These are phyloP conservation scores for Orychophragmus violaceus DNA, from an alignment of 345 rosid species.

Conservation along the genomic window DNA sequence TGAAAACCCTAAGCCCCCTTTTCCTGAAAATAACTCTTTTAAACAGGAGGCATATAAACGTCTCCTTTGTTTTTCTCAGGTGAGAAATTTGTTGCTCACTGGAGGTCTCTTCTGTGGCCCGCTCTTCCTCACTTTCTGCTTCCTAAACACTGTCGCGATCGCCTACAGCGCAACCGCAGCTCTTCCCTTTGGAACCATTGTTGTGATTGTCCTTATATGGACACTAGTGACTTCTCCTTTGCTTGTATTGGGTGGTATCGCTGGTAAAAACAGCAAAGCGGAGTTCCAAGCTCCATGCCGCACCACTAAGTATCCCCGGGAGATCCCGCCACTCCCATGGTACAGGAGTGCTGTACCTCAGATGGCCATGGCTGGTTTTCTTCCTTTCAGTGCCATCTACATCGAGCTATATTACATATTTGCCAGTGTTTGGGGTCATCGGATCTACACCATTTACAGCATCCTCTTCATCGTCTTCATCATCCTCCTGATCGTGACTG, in stretches of 20 bases:
- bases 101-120: slow-evolving; percentile 59
- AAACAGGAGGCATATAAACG: too few relatives aligned
- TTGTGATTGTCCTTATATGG: slow-evolving; percentile 56
- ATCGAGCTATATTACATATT: slow-evolving; percentile 59
- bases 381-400: slow-evolving; percentile 62
- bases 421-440: slow-evolving; percentile 62
- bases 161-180: slow-evolving; percentile 52
- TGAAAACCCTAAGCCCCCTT: neutral
- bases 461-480: slow-evolving; percentile 57
- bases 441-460: slow-evolving; percentile 59
- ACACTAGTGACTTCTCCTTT: slow-evolving; percentile 47
- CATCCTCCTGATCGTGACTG: slow-evolving; percentile 56
- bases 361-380: slow-evolving; percentile 63
- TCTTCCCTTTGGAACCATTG: slow-evolving; percentile 48
- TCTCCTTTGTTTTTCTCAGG: slow-evolving; percentile 31
- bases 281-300: slow-evolving; percentile 59
- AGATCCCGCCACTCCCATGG: slow-evolving; percentile 53
- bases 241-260: slow-evolving; percentile 44
- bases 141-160: slow-evolving; percentile 55
- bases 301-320: slow-evolving; percentile 50
- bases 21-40: too few relatives aligned
- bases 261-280: slow-evolving; percentile 51
- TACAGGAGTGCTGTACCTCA: slow-evolving; percentile 49
- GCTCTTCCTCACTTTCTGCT: slow-evolving; percentile 44
- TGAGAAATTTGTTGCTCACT: slow-evolving; percentile 46